Evolutionary conservation across 2,329 filamentous ascomycete species (phyloP).

Genomic region (Neonectria magnoliae): DNA sequence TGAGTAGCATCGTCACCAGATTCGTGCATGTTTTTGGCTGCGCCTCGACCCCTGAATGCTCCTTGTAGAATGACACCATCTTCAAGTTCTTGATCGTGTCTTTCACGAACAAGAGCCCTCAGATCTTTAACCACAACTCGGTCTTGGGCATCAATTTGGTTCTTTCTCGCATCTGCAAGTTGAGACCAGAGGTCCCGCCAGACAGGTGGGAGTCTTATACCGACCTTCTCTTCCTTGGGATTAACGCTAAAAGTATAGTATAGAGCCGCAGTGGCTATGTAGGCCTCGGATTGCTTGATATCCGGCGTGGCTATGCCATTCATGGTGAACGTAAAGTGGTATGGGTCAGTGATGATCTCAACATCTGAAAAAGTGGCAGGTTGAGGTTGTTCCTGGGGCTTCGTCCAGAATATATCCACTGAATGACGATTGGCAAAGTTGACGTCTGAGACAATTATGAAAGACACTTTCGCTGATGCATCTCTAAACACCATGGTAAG

Average conservation of each 20-base stretch:
- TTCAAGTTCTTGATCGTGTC: slow-evolving; percentile 74
- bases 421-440: slow-evolving; percentile 81
- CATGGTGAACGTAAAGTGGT: slow-evolving; percentile 77
- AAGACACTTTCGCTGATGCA: slow-evolving; percentile 72
- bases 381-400: slow-evolving; percentile 67
- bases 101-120: slow-evolving; percentile 74
- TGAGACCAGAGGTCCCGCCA: slow-evolving; percentile 92
- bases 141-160: slow-evolving; percentile 75
- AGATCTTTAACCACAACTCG: slow-evolving; percentile 74
- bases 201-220: slow-evolving; percentile 77
- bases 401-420: slow-evolving; percentile 82
- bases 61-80: slow-evolving; percentile 81
- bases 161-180: slow-evolving; percentile 76
- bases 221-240: slow-evolving; percentile 86
- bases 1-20: slow-evolving; percentile 57
- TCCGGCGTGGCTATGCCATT: slow-evolving; percentile 77
- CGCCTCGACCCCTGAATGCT: slow-evolving; percentile 73
- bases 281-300: slow-evolving; percentile 84
- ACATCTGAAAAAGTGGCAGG: slow-evolving; percentile 50
- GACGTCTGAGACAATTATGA: slow-evolving; percentile 75
- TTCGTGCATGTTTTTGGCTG: slow-evolving; percentile 58
- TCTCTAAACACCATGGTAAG: slow-evolving; percentile 64
- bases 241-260: slow-evolving; percentile 84
- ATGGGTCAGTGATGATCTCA: slow-evolving; percentile 58
- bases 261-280: slow-evolving; percentile 81